These are phyloP conservation scores for Euphorbia lathyris DNA, from an alignment of 345 rosid genomes.

Conservation along the genomic window DNA sequence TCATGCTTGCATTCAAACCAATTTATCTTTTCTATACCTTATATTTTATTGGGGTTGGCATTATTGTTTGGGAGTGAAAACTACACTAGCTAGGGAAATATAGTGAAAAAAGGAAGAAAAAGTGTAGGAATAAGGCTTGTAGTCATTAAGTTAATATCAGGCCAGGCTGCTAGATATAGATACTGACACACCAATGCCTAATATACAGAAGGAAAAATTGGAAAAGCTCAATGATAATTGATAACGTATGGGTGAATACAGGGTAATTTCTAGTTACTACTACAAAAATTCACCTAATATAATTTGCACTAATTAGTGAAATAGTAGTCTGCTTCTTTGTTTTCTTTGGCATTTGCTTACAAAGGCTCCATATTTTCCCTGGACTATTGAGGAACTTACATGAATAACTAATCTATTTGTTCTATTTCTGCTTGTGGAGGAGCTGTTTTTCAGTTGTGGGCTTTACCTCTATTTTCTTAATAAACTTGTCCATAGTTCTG, in stretches of 20 bases:
- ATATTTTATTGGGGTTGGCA: neutral
- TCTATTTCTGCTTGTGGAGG: neutral
- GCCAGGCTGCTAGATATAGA: neutral
- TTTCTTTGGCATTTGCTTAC: neutral
- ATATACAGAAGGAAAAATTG: neutral
- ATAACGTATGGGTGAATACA: neutral
- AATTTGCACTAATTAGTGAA: neutral
- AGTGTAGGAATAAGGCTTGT: neutral
- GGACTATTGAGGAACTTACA: neutral
- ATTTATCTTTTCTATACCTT: neutral
- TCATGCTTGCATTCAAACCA: neutral
- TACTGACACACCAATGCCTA: neutral
- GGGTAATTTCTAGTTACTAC: neutral
- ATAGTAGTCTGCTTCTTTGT: neutral
- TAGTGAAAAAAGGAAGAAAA: neutral
- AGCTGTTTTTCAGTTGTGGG: neutral
- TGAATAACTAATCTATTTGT: neutral
- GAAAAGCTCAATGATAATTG: neutral
- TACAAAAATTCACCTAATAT: neutral
- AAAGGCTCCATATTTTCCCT: neutral
- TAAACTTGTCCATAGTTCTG: neutral
- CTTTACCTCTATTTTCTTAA: neutral
- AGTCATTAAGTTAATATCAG: neutral
- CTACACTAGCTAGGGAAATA: neutral
- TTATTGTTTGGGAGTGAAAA: neutral